These are phyloP conservation scores for Sanghuangporus weigelae DNA, from an alignment of 1,284 basidiomycete species.

Conservation along the genomic window DNA sequence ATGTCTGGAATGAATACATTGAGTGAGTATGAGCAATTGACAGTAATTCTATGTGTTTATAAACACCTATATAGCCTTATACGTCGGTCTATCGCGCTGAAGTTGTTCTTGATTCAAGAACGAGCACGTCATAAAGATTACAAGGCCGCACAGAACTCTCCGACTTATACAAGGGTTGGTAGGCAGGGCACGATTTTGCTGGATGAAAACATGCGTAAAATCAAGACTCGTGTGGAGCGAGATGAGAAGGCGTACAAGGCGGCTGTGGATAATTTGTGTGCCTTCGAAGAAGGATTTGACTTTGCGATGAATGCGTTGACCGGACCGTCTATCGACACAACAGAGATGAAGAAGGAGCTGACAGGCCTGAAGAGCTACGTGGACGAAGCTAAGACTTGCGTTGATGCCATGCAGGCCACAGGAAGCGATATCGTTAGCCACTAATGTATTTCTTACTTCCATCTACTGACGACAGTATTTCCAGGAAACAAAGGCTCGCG, in stretches of 20 bases:
- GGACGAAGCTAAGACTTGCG: neutral
- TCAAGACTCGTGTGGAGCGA: neutral
- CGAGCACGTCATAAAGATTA: neutral
- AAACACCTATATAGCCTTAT: neutral
- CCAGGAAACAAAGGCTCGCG: neutral
- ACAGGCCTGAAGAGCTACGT: neutral
- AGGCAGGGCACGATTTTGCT: neutral
- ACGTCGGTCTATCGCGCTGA: neutral
- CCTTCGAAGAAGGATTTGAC: conserved; percentile 9
- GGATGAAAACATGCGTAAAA: neutral
- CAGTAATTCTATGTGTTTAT: neutral
- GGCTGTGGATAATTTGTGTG: neutral
- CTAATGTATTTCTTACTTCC: neutral
- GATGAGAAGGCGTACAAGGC: neutral
- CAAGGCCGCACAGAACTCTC: conserved; percentile 2
- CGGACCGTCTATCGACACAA: neutral
- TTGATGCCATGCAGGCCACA: neutral
- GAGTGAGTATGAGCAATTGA: neutral
- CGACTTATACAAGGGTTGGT: neutral
- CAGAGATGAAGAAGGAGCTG: neutral
- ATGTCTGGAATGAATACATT: neutral
- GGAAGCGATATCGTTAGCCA: conserved; percentile 4
- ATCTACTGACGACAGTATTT: neutral
- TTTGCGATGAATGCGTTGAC: conserved; percentile 3
- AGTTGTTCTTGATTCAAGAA: neutral